phyloP scores from a whole-genome alignment of 441 rosid genomes.

The Sinapis alba region DNA sequence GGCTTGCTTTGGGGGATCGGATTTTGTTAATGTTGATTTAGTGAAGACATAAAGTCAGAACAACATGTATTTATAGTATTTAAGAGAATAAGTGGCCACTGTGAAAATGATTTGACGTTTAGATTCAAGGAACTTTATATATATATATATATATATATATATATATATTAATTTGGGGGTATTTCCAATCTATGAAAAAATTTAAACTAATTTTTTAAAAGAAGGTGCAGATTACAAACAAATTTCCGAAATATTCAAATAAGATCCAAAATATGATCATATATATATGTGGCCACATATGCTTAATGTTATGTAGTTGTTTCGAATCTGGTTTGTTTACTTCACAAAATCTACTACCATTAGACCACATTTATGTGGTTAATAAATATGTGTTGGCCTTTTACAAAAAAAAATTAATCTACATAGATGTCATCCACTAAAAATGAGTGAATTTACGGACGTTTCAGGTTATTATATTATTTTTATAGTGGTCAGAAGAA shows the following conservation, averaged over 20 bases:
- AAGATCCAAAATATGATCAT: background rate
- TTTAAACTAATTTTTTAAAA: background rate
- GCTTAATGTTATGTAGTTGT: background rate
- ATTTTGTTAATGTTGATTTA: conserved; percentile 30
- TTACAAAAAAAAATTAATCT: background rate
- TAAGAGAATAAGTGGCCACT: conserved; percentile 1
- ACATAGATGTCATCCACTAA: background rate
- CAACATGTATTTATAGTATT: conserved; percentile 36
- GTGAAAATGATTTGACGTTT: conserved; percentile 39
- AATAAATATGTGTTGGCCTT: background rate
- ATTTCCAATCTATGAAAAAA: too few relatives aligned
- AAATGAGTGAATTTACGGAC: background rate
- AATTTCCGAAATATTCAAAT: background rate
- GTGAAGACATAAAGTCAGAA: conserved; percentile 36
- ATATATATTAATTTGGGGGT: background rate
- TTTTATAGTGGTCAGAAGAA: background rate
- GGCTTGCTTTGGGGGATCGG: conserved; percentile 23
- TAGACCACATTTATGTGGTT: background rate
- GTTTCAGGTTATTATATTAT: background rate
- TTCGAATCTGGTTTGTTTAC: background rate
- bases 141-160: background rate
- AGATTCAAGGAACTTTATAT: conserved; percentile 13
- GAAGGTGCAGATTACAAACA: background rate
- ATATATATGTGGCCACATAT: background rate
- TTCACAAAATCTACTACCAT: background rate